Base-by-base conservation (phyloP, 1,284 basidiomycete species). In the Ustilago cynodontis region DNA sequence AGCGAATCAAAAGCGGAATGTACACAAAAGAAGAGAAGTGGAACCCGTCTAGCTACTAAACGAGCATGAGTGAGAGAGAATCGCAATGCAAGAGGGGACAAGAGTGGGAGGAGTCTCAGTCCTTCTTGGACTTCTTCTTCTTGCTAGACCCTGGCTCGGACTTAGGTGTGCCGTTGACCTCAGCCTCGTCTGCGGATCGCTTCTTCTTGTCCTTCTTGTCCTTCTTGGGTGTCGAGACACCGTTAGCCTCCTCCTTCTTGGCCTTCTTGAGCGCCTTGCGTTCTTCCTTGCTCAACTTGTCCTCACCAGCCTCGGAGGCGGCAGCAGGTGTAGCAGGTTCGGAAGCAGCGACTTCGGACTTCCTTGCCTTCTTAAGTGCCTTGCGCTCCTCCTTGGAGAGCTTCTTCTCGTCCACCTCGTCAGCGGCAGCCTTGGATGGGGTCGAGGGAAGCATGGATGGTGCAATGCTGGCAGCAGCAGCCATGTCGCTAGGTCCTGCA, bases 241-340 rank as follows among this genome's bases (percentile, higher is more conserved):
- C 72, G n/a, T 67, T 57, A 20, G 45, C 71, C n/a, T 52, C 67
- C 20, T 81, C 69, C 71, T 82, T 80, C 70, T 78, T 78, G 50
- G 65, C 63, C 65, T 78, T 77, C 60, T 82, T 81, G 65, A 70
- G 65, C 35, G 73, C 73, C 63, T 71, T 77, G 33, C 60, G 54
- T 64, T 82, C 71, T 50, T 82, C 78, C 76, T 83, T 82, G 56
- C 68, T 65, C 45, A 78, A 51, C 72, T 81, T 72, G 54, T 73
- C 71, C 35, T 71, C 68, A 9, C 93, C 84, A 93, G 96, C 45
- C 92, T 93, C 71, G 2, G 59, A 57, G 20, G 47, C 63, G 2
- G 68, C 69, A 24, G 57, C 73, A 24, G 71, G 74, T n/a, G 74
- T 77, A 14, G 59, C 62, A 13, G 74, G 69, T 39, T 72, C 69